Percentiles rank a stretch among this genome's conserved stretches.
Evolutionary conservation across 208 protist genomes (phyloP).

Genomic region (Naegleria lovaniensis): DNA sequence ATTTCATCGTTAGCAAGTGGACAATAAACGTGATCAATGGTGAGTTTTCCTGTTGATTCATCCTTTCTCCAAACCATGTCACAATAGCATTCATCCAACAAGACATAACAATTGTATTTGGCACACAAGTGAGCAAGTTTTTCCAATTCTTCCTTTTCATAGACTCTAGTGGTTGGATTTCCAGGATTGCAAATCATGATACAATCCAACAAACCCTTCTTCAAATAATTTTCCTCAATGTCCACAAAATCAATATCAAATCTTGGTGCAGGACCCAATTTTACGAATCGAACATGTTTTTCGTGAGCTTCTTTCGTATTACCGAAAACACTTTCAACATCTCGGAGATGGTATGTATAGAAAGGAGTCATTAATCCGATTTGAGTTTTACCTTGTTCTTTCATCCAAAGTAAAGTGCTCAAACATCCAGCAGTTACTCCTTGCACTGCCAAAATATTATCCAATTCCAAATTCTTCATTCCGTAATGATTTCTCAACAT

Average conservation of each 20-base stretch:
- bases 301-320: neutral
- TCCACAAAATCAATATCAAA: constrained; percentile 27
- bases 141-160: constrained; percentile 30
- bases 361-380: constrained; percentile 40
- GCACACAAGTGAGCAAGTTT: neutral
- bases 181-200: constrained; percentile 40
- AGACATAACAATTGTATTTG: neutral
- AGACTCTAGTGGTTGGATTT: constrained; percentile 40
- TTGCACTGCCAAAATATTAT: constrained; percentile 36
- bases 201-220: constrained; percentile 4
- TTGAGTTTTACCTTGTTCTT: neutral
- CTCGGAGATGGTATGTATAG: constrained; percentile 41
- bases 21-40: neutral
- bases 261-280: neutral
- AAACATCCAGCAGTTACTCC: constrained; percentile 37
- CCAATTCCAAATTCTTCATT: neutral
- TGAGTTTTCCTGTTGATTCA: constrained; percentile 1
- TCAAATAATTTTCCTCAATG: constrained; percentile 24
- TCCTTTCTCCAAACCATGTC: constrained; percentile 40
- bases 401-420: constrained; percentile 16
- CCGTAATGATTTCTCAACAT: constrained; percentile 31
- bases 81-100: constrained; percentile 43
- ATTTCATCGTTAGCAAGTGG: neutral
- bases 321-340: constrained; percentile 30
- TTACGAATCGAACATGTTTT: neutral